A percentile compares a stretch with the other conserved stretches of the same genome.
Conservation (phyloP, 1,284 basidiomycete genomes). For the Hymenochaete sp. region DNA sequence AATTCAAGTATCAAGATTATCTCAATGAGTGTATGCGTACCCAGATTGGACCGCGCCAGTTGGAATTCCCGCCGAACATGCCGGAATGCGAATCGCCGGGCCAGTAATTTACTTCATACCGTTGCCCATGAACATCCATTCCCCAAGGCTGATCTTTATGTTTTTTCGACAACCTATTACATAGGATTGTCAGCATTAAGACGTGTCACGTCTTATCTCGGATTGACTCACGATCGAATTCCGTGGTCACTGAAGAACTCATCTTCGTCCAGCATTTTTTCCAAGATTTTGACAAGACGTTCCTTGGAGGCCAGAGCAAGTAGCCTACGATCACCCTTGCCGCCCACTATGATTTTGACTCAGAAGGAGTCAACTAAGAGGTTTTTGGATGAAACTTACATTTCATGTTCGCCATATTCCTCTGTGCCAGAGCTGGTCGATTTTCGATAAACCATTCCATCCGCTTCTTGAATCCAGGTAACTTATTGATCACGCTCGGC, state of each 20-base stretch:
- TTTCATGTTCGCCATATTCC: slow-evolving; percentile 97
- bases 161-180: slow-evolving; percentile 79
- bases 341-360: slow-evolving; percentile 36
- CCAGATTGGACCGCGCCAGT: slow-evolving; percentile 89
- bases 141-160: slow-evolving; percentile 93
- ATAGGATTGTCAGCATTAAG: too few species aligned
- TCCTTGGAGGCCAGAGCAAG: slow-evolving; percentile 91
- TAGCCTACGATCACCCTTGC: slow-evolving; percentile 80
- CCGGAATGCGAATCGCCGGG: slow-evolving; percentile 93
- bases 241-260: slow-evolving; percentile 96
- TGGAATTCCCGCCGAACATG: slow-evolving; percentile 98
- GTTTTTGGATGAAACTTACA: slow-evolving; percentile 33
- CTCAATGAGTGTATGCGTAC: slow-evolving; percentile 22
- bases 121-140: slow-evolving; percentile 87
- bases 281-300: slow-evolving; percentile 76
- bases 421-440: slow-evolving; percentile 72
- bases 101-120: slow-evolving; percentile 94
- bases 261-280: slow-evolving; percentile 95
- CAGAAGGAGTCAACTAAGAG: background rate
- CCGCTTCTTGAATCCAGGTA: slow-evolving; percentile 96
- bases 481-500: slow-evolving; percentile 78
- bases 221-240: slow-evolving; percentile 73
- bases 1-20: background rate
- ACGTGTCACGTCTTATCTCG: too few species aligned
- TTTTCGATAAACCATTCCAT: slow-evolving; percentile 99